Evolutionary conservation across 257 asterid genomes (phyloP).

Genomic region (Solanum infundibuliforme): DNA sequence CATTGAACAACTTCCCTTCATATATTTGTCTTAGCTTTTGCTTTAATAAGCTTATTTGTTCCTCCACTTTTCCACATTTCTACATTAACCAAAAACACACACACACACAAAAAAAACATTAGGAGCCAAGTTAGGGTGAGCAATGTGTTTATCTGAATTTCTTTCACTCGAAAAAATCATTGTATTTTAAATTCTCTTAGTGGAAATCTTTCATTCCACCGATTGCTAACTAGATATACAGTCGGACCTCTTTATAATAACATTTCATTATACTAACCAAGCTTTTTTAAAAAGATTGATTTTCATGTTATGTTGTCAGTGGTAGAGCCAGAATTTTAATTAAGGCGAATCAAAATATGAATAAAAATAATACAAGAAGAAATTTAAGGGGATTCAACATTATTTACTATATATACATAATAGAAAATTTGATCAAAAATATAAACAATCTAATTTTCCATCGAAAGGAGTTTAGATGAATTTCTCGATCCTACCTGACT

Average conservation of each 20-base stretch:
- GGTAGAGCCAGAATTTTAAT: background rate
- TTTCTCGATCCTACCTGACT: too few relatives aligned
- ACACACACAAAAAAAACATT: background rate
- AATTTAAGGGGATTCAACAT: background rate
- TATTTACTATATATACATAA: background rate
- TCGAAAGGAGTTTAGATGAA: background rate
- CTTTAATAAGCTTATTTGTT: conserved; percentile 64
- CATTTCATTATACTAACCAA: too few relatives aligned
- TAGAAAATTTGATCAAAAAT: background rate
- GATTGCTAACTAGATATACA: too few relatives aligned
- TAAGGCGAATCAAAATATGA: too few relatives aligned
- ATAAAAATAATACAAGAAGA: too few relatives aligned
- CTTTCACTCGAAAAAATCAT: background rate
- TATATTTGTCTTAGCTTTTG: conserved; percentile 64
- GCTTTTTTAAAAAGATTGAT: background rate
- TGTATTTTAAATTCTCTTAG: too few relatives aligned
- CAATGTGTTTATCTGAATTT: background rate
- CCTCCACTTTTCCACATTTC: conserved; percentile 83
- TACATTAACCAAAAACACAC: background rate
- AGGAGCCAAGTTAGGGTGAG: too few relatives aligned
- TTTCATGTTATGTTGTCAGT: background rate
- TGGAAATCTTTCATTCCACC: background rate
- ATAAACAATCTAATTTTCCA: rapidly evolving
- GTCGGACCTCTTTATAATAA: background rate
- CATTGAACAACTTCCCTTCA: conserved; percentile 68